These are phyloP conservation scores for Erigeron canadensis DNA, from an alignment of 129 eudicot species.

Conservation along the genomic window DNA sequence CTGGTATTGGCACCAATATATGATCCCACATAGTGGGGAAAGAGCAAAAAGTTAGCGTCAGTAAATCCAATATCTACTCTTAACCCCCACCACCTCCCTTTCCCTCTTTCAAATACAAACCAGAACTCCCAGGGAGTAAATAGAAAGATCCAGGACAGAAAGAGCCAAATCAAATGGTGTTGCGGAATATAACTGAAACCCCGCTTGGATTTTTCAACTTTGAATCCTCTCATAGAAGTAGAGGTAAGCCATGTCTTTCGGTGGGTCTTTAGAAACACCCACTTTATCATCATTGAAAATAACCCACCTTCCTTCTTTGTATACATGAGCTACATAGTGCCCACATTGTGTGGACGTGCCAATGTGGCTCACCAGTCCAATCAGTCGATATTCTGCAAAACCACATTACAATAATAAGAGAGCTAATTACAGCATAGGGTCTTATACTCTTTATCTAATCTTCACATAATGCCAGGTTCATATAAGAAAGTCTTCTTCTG, in stretches of 20 bases:
- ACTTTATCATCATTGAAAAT: conserved; percentile 92
- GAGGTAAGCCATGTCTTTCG: conserved; percentile 94
- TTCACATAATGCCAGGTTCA: neutral
- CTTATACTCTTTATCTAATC: neutral
- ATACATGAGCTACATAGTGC: conserved; percentile 91
- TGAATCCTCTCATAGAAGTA: conserved; percentile 83
- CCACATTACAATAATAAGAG: neutral
- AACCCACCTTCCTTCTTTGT: conserved; percentile 89
- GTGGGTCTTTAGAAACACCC: conserved; percentile 86
- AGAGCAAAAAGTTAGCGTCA: neutral
- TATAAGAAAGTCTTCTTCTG: neutral
- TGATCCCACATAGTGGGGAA: conserved; percentile 18
- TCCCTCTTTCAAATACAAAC: conserved; percentile 22
- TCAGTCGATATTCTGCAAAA: conserved; percentile 75
- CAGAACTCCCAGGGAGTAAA: conserved; percentile 12
- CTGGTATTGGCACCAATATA: conserved; percentile 7
- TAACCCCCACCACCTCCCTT: neutral
- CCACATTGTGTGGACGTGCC: conserved; percentile 98
- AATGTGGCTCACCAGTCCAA: conserved; percentile 96
- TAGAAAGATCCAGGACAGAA: neutral
- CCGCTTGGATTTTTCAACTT: conserved; percentile 24
- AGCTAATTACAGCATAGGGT: neutral
- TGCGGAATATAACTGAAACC: neutral
- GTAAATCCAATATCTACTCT: neutral
- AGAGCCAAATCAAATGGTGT: conserved; percentile 3